These are phyloP conservation scores for Camelina neglecta DNA, from an alignment of 345 rosid species.

Conservation along the genomic window DNA sequence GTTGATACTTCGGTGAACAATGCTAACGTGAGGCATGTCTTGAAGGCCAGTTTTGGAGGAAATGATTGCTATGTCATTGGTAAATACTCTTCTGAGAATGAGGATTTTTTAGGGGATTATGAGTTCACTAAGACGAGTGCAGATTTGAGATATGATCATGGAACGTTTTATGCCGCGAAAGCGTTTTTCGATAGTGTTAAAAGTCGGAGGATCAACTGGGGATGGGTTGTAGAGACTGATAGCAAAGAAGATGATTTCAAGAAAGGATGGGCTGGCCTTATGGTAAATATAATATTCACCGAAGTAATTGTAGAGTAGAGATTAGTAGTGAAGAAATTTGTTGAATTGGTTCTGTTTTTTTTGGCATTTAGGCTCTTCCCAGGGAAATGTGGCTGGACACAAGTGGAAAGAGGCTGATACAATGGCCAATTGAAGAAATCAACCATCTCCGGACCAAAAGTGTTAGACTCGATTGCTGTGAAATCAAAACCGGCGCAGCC, in stretches of 20 bases:
- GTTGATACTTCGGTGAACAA: constrained; percentile 53
- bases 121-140: constrained; percentile 48
- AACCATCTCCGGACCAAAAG: constrained; percentile 44
- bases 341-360: constrained; percentile 16
- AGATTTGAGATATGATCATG: constrained; percentile 68
- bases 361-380: constrained; percentile 53
- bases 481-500: constrained; percentile 26
- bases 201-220: constrained; percentile 64
- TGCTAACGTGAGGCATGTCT: constrained; percentile 53
- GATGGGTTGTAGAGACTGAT: constrained; percentile 69
- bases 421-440: constrained; percentile 75
- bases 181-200: constrained; percentile 63
- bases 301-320: not conserved
- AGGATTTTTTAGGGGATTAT: constrained; percentile 47
- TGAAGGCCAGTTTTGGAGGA: constrained; percentile 56
- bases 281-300: constrained; percentile 43
- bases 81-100: constrained; percentile 49
- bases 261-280: constrained; percentile 78
- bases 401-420: constrained; percentile 62
- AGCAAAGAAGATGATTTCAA: constrained; percentile 51
- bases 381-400: constrained; percentile 60
- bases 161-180: constrained; percentile 71
- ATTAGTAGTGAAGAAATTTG: not conserved
- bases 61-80: constrained; percentile 66
- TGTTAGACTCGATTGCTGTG: constrained; percentile 18